A percentile compares a stretch with the other conserved stretches of the same genome.
Conservation (phyloP, 2,329 filamentous ascomycete genomes). For the Epichloe brachyelytri region DNA sequence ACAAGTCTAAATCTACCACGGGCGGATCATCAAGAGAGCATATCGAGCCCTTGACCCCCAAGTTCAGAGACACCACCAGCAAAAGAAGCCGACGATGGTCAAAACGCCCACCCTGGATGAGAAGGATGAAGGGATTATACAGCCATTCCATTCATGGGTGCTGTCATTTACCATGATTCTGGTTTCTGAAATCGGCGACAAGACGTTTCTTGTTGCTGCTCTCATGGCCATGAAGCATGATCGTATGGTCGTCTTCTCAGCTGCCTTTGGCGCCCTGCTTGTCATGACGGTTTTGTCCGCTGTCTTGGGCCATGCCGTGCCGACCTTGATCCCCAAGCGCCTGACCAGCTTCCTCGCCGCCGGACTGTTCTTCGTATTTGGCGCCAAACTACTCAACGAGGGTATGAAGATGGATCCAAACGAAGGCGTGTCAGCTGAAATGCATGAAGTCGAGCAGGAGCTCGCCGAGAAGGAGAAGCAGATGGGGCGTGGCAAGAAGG, state of each 20-base stretch:
- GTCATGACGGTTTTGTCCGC: constrained; percentile 94
- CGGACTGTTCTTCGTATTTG: constrained; percentile 79
- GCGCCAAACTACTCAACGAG: constrained; percentile 70
- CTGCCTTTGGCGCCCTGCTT: constrained; percentile 82
- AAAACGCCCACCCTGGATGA: constrained; percentile 19
- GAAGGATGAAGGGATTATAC: constrained; percentile 52
- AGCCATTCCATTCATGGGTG: constrained; percentile 75
- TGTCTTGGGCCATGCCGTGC: constrained; percentile 81
- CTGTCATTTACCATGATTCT: constrained; percentile 96
- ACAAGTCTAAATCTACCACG: constrained; percentile 58
- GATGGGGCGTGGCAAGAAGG: constrained; percentile 39
- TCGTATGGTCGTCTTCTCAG: constrained; percentile 82
- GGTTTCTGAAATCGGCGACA: constrained; percentile 93
- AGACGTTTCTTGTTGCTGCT: constrained; percentile 92
- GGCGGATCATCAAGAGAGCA: constrained; percentile 26
- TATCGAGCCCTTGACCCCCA: neutral
- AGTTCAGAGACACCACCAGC: constrained; percentile 12
- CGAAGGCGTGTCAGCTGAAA: constrained; percentile 89
- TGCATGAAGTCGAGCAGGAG: constrained; percentile 93
- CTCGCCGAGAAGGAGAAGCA: constrained; percentile 87
- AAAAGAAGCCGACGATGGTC: constrained; percentile 2
- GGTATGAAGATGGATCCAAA: constrained; percentile 79
- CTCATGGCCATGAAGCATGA: constrained; percentile 99
- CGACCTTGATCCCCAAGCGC: constrained; percentile 78
- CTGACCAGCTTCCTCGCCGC: constrained; percentile 81